Conservation (phyloP, 345 rosid species). For the Alliaria petiolata region DNA sequence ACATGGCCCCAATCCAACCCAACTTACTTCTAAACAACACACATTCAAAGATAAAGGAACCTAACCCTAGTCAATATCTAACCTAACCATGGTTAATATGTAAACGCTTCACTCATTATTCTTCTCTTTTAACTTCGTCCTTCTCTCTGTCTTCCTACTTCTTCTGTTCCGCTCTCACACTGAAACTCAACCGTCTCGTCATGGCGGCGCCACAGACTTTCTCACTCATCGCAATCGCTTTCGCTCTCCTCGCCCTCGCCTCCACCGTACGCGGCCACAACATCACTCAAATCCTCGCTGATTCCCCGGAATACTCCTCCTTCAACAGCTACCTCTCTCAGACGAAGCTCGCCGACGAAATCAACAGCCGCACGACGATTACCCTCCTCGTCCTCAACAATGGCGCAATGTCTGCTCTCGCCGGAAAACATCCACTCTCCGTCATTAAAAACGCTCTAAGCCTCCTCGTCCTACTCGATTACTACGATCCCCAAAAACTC, state of each 20-base stretch:
- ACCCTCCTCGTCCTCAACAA: constrained; percentile 77
- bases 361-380: constrained; percentile 79
- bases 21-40: constrained; percentile 21
- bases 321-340: constrained; percentile 68
- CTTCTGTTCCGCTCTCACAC: constrained; percentile 12
- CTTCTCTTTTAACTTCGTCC: constrained; percentile 14
- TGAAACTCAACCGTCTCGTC: constrained; percentile 1
- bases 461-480: constrained; percentile 79
- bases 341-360: constrained; percentile 82
- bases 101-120: background rate
- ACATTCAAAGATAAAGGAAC: background rate
- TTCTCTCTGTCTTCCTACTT: constrained; percentile 6
- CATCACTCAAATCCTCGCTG: constrained; percentile 71
- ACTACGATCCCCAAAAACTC: constrained; percentile 75
- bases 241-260: constrained; percentile 31
- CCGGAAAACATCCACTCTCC: constrained; percentile 63
- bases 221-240: constrained; percentile 30
- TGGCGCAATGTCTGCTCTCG: constrained; percentile 69
- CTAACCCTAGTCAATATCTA: constrained; percentile 11
- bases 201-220: constrained; percentile 38
- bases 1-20: constrained; percentile 46
- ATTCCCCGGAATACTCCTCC: constrained; percentile 59
- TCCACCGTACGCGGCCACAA: constrained; percentile 49
- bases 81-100: background rate
- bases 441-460: constrained; percentile 67